Conservation (phyloP, 345 rosid genomes). For the Orychophragmus violaceus region DNA sequence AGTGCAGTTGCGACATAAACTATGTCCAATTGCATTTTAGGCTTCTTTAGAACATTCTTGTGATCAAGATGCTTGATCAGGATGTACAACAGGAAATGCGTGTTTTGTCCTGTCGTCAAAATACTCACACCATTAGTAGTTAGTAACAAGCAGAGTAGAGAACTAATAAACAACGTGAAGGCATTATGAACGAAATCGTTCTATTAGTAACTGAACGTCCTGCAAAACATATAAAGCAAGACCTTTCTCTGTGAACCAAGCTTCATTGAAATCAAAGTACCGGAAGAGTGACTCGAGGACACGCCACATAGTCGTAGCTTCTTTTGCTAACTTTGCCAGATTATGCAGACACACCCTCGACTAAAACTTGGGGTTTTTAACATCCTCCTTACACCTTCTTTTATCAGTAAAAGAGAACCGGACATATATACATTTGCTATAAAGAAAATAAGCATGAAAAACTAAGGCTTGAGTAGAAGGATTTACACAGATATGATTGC, state of each 20-base stretch:
- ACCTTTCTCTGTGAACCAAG: slow-evolving; percentile 56
- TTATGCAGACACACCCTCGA: slow-evolving; percentile 59
- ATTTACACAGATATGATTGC: slow-evolving; percentile 47
- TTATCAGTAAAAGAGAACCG: neutral
- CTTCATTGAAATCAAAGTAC: slow-evolving; percentile 51
- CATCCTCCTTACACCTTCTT: slow-evolving; percentile 42
- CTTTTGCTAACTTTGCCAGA: slow-evolving; percentile 63
- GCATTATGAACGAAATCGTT: slow-evolving; percentile 50
- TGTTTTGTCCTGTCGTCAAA: slow-evolving; percentile 49
- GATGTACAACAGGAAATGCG: slow-evolving; percentile 56
- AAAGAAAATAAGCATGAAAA: neutral
- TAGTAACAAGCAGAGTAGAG: no score
- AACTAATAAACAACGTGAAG: neutral
- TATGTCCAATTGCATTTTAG: slow-evolving; percentile 60
- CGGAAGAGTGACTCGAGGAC: slow-evolving; percentile 66
- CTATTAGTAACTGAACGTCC: slow-evolving; percentile 54
- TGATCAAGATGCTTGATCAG: slow-evolving; percentile 72
- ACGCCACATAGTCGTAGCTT: slow-evolving; percentile 63
- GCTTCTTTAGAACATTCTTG: slow-evolving; percentile 59
- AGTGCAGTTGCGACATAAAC: slow-evolving; percentile 51
- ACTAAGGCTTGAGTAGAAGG: slow-evolving; percentile 20
- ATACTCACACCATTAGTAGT: slow-evolving; percentile 2
- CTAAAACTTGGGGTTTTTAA: slow-evolving; percentile 53
- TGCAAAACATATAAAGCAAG: slow-evolving; percentile 54
- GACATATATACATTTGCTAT: neutral